These are phyloP conservation scores for Termitomyces sp. DNA, from an alignment of 768 basidiomycete genomes.

Conservation along the genomic window DNA sequence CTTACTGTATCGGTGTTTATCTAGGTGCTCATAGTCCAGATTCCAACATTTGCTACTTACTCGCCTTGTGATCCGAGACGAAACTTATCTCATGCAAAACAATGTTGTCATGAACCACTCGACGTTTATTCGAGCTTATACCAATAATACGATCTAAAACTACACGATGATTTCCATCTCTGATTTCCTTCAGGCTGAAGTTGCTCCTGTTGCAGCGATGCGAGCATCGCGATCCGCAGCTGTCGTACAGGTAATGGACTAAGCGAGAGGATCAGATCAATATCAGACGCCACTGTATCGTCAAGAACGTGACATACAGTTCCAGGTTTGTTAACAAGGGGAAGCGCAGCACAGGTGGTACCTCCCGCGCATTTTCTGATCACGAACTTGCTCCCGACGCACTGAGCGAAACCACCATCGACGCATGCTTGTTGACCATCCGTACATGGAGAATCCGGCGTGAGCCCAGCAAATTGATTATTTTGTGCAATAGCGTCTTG, in stretches of 20 bases:
- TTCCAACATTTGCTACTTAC: too few relatives aligned
- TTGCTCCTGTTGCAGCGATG: slow-evolving; percentile 16
- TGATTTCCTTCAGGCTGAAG: neutral
- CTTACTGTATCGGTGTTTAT: too few relatives aligned
- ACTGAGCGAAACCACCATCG: slow-evolving; percentile 18
- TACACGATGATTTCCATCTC: too few relatives aligned
- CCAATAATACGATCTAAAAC: too few relatives aligned
- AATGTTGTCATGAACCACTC: too few relatives aligned
- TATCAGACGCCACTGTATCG: too few relatives aligned
- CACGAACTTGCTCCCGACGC: slow-evolving; percentile 17
- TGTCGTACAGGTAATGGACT: slow-evolving; percentile 15
- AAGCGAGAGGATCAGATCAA: too few relatives aligned
- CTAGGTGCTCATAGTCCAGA: too few relatives aligned
- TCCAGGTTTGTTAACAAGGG: slow-evolving; percentile 23
- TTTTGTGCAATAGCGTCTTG: slow-evolving; percentile 16
- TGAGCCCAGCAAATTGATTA: slow-evolving; percentile 21
- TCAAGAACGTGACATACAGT: slow-evolving; percentile 15
- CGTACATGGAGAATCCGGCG: slow-evolving; percentile 18
- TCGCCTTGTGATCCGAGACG: too few relatives aligned
- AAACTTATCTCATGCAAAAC: too few relatives aligned
- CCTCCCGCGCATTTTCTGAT: slow-evolving; percentile 24
- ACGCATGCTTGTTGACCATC: slow-evolving; percentile 18
- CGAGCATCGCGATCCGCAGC: slow-evolving; percentile 15
- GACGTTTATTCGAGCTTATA: too few relatives aligned
- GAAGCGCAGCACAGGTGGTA: slow-evolving; percentile 23